phyloP scores from a whole-genome alignment of 176 grass and related monocot species.

The Pontederia crassipes region DNA sequence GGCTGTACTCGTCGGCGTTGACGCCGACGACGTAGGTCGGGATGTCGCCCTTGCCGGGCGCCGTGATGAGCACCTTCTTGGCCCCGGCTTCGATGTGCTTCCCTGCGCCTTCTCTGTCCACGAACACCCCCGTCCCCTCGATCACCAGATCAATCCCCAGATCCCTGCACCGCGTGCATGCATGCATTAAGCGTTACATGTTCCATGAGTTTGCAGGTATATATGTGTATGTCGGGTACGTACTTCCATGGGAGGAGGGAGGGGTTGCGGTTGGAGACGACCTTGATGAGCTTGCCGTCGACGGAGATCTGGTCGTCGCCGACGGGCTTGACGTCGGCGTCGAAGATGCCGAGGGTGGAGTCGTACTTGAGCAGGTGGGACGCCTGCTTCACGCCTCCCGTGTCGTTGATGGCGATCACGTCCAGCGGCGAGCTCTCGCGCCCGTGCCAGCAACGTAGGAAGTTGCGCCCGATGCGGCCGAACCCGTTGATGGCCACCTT shows the following conservation, averaged over 20 bases:
- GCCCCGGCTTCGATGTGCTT: constrained; percentile 78
- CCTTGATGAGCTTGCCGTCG: constrained; percentile 81
- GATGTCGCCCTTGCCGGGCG: constrained; percentile 60
- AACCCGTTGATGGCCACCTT: constrained; percentile 93
- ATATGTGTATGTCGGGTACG: not conserved
- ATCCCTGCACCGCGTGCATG: not conserved
- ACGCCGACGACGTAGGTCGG: constrained; percentile 70
- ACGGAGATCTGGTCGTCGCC: constrained; percentile 59
- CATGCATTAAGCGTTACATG: not conserved
- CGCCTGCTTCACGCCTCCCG: constrained; percentile 64
- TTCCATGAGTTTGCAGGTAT: not conserved
- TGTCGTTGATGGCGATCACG: constrained; percentile 84
- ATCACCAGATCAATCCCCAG: constrained; percentile 74
- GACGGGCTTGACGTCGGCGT: constrained; percentile 60
- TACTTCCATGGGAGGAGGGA: constrained; percentile 50
- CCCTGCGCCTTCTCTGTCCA: constrained; percentile 56
- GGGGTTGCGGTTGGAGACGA: constrained; percentile 66
- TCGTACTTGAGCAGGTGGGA: constrained; percentile 92
- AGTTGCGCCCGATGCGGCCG: constrained; percentile 87
- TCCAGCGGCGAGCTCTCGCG: constrained; percentile 54
- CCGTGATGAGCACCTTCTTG: constrained; percentile 89
- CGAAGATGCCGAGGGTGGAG: constrained; percentile 81
- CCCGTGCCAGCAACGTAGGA: constrained; percentile 81
- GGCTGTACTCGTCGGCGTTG: constrained; percentile 53
- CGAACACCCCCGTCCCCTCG: constrained; percentile 75